A percentile compares a stretch with the other conserved stretches of the same genome.
Conservation (phyloP, 148 eudicot species). For the Rhododendron williamsianum region DNA sequence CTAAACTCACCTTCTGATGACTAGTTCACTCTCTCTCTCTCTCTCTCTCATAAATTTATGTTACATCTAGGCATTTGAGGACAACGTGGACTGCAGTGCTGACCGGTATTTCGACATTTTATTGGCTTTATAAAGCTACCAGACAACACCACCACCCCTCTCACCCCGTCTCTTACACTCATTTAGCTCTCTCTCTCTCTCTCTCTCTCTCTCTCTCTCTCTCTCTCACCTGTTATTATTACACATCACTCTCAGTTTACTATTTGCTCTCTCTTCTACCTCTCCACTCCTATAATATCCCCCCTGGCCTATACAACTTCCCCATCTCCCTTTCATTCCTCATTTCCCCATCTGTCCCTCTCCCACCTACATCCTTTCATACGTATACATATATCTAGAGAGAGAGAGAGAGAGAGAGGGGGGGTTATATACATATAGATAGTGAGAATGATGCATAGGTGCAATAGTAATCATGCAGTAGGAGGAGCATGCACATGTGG, state of each 20-base stretch:
- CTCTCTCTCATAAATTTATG: background rate
- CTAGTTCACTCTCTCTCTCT: background rate
- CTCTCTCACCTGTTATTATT: slow-evolving; percentile 19
- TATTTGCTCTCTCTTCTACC: slow-evolving; percentile 3
- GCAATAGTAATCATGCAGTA: slow-evolving; percentile 19
- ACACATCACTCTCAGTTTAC: slow-evolving; percentile 22
- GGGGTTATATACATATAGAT: background rate
- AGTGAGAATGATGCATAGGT: slow-evolving; percentile 26
- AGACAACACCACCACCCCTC: slow-evolving; percentile 7
- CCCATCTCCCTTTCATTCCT: background rate
- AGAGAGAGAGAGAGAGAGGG: background rate
- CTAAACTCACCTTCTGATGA: background rate
- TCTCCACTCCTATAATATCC: background rate
- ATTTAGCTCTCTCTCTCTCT: slow-evolving; percentile 16
- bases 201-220: slow-evolving; percentile 6
- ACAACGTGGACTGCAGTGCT: slow-evolving; percentile 36
- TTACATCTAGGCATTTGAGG: slow-evolving; percentile 22
- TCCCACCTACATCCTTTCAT: no score
- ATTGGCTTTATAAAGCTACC: slow-evolving; percentile 25
- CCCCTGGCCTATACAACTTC: background rate
- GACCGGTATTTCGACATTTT: slow-evolving; percentile 25
- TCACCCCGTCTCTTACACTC: slow-evolving; percentile 3
- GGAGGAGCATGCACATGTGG: slow-evolving; percentile 56
- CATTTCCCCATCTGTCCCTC: background rate
- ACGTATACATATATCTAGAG: background rate